phyloP scores from a whole-genome alignment of 371 early-diverging fungal genomes.

The Batkoa obscura region DNA sequence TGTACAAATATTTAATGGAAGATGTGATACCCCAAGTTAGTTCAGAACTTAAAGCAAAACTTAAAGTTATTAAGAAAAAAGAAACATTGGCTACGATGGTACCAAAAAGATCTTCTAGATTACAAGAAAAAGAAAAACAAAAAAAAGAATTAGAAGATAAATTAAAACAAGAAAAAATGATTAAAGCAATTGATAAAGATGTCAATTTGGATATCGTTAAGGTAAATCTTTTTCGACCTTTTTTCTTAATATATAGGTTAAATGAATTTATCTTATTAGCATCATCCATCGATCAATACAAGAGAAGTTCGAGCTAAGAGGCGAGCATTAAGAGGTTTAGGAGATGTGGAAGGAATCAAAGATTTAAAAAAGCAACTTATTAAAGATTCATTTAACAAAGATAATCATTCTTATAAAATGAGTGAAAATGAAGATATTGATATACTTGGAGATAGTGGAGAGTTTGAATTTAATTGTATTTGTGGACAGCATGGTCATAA shows the following conservation, averaged over 20 bases:
- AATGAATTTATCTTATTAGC: background rate
- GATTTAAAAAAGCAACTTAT: background rate
- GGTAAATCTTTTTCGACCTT: no score
- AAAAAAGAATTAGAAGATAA: background rate
- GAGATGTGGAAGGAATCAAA: background rate
- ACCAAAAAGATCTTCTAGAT: constrained; percentile 2
- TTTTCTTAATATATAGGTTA: background rate
- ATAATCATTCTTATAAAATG: background rate
- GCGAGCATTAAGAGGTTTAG: background rate
- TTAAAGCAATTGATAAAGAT: background rate
- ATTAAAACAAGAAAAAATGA: background rate
- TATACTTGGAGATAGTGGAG: background rate
- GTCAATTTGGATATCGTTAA: background rate
- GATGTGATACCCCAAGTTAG: constrained; percentile 4
- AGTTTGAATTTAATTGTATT: constrained; percentile 1
- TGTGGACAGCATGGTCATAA: constrained; percentile 1
- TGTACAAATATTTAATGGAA: constrained; percentile 1
- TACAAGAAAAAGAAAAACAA: background rate
- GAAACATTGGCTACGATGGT: background rate
- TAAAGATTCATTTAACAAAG: background rate
- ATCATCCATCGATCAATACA: background rate
- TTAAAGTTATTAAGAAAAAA: background rate
- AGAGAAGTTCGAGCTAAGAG: background rate
- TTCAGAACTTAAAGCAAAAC: background rate
- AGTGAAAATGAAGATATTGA: background rate